A percentile compares a stretch with the other conserved stretches of the same genome.
Conservation (phyloP, 2,329 filamentous ascomycete genomes). For the Epichloe gansuensis region DNA sequence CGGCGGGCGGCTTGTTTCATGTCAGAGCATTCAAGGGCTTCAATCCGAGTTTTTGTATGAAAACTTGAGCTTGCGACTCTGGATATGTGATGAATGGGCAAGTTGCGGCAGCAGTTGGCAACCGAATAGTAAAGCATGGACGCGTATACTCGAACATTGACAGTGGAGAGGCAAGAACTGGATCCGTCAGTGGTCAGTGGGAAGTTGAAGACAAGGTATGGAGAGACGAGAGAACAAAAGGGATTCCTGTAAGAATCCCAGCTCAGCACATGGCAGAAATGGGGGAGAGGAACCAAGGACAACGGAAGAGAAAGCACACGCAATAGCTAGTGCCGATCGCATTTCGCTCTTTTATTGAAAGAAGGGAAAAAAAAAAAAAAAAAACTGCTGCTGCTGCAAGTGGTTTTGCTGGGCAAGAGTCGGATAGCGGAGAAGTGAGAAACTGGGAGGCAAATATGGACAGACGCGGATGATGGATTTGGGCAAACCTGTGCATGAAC, state of each 20-base stretch:
- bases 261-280: background rate
- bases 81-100: background rate
- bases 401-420: constrained; percentile 10
- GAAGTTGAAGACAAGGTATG: constrained; percentile 14
- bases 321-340: background rate
- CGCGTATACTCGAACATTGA: constrained; percentile 10
- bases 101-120: constrained; percentile 5
- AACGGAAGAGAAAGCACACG: constrained; percentile 2
- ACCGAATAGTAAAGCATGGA: constrained; percentile 2
- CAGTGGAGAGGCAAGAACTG: constrained; percentile 17
- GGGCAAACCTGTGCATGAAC: constrained; percentile 19
- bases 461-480: constrained; percentile 18
- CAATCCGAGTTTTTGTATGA: background rate
- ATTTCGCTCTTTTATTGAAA: constrained; percentile 6
- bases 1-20: constrained; percentile 1
- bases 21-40: background rate
- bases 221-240: background rate
- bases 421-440: constrained; percentile 9
- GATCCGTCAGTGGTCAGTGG: constrained; percentile 16
- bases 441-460: constrained; percentile 9
- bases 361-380: background rate
- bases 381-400: constrained; percentile 8
- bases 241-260: background rate
- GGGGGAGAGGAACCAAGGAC: constrained; percentile 4
- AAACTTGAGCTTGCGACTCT: background rate